A percentile compares a stretch with the other conserved stretches of the same genome.
Conservation (phyloP, 768 basidiomycete species). For the Suillus sp. region DNA sequence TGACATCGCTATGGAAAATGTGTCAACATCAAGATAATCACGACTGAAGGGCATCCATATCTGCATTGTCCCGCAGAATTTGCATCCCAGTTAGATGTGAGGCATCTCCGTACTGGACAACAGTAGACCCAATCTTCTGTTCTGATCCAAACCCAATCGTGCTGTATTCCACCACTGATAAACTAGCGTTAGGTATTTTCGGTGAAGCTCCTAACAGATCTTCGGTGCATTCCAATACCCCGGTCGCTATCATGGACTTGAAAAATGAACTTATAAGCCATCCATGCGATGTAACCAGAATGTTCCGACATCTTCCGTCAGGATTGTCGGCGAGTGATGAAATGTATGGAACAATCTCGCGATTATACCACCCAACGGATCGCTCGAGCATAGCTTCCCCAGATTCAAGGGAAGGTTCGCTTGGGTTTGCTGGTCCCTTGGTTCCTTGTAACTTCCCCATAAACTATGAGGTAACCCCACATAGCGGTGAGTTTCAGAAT, state of each 20-base stretch:
- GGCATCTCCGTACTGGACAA: neutral
- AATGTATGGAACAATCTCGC: constrained; percentile 40
- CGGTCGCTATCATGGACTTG: constrained; percentile 45
- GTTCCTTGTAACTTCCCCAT: constrained; percentile 66
- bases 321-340: constrained; percentile 34
- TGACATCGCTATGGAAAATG: neutral
- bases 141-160: neutral
- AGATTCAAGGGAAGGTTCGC: constrained; percentile 31
- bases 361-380: constrained; percentile 64
- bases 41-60: neutral
- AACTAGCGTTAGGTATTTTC: constrained; percentile 22
- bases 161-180: constrained; percentile 1
- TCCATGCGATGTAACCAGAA: constrained; percentile 70
- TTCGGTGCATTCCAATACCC: constrained; percentile 39
- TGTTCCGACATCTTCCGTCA: constrained; percentile 22
- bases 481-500: neutral
- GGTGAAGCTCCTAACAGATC: constrained; percentile 27
- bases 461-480: constrained; percentile 38
- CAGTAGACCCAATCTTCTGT: neutral
- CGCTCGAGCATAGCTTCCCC: constrained; percentile 47
- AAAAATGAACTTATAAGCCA: constrained; percentile 61
- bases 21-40: neutral
- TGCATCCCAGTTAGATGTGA: neutral
- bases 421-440: constrained; percentile 17
- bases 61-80: neutral